Conservation (phyloP, 2,329 filamentous ascomycete species). For the Fusarium abutilonis region DNA sequence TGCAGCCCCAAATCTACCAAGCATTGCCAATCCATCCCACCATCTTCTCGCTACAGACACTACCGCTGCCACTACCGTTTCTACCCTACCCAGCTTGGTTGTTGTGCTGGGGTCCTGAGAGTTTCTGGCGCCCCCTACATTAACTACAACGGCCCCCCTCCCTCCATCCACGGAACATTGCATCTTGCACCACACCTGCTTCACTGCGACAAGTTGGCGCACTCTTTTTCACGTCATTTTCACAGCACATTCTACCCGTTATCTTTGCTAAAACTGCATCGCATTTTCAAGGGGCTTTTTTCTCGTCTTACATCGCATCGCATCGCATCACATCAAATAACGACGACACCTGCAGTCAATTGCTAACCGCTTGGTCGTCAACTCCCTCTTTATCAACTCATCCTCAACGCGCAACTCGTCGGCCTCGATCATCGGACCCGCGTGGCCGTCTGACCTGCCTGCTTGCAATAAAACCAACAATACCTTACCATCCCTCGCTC, state of each 20-base stretch:
- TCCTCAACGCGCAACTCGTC: constrained; percentile 13
- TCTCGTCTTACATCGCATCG: constrained; percentile 5
- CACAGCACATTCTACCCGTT: constrained; percentile 20
- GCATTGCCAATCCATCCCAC: constrained; percentile 25
- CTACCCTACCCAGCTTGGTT: constrained; percentile 28
- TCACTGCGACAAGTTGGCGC: constrained; percentile 40
- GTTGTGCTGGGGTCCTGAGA: not conserved
- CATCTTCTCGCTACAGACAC: constrained; percentile 32
- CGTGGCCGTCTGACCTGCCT: constrained; percentile 1
- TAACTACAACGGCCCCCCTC: constrained; percentile 36
- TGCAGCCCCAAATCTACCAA: constrained; percentile 28
- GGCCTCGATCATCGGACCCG: constrained; percentile 1
- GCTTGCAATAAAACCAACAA: not conserved
- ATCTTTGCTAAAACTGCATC: constrained; percentile 24
- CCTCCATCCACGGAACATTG: constrained; percentile 36
- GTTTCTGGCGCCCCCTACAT: constrained; percentile 39
- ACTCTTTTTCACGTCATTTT: constrained; percentile 33
- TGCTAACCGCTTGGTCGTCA: not conserved
- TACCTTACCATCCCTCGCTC: not conserved
- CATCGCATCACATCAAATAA: too few species aligned
- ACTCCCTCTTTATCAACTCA: not conserved
- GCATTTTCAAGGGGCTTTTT: constrained; percentile 14
- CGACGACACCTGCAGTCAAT: constrained; percentile 9
- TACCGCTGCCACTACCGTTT: constrained; percentile 37
- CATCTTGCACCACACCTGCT: constrained; percentile 41